Evolutionary conservation across 768 basidiomycete genomes (phyloP).

Genomic region (Kwoniella dejecticola): DNA sequence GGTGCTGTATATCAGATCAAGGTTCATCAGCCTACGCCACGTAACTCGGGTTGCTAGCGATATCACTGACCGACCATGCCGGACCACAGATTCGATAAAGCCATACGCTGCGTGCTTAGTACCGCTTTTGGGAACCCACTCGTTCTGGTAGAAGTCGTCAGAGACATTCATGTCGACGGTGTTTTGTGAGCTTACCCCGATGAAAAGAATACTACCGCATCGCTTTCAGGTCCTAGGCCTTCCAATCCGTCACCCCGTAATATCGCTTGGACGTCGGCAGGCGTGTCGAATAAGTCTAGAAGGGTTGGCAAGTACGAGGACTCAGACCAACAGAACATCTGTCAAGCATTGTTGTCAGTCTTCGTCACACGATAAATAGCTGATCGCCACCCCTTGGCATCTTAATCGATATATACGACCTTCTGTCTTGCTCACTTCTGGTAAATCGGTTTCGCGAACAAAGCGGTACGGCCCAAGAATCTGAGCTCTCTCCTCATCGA

Average conservation of each 20-base stretch:
- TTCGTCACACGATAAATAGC: too few species aligned
- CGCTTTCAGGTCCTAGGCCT: conserved; percentile 37
- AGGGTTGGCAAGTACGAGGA: conserved; percentile 1
- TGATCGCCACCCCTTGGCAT: too few species aligned
- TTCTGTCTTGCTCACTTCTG: too few species aligned
- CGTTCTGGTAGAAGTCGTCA: conserved; percentile 26
- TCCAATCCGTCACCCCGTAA: conserved; percentile 17
- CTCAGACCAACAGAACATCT: conserved; percentile 27
- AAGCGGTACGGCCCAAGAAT: conserved; percentile 18
- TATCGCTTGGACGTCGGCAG: conserved; percentile 1
- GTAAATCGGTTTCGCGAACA: conserved; percentile 22
- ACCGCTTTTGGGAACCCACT: conserved; percentile 48
- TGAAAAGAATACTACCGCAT: conserved; percentile 49
- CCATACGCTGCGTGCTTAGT: conserved; percentile 49
- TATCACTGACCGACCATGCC: conserved; percentile 46
- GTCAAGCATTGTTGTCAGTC: background rate
- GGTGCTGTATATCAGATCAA: too few species aligned
- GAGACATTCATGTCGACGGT: too few species aligned
- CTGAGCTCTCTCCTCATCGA: conserved; percentile 38
- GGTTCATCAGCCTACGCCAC: conserved; percentile 1
- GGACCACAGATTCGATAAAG: conserved; percentile 46
- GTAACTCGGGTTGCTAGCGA: background rate
- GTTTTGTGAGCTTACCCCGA: conserved; percentile 32
- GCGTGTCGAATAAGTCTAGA: conserved; percentile 10
- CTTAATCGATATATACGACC: too few species aligned